Evolutionary conservation across 169 alveolate genomes (phyloP).

Genomic region (Plasmodium vinckei): DNA sequence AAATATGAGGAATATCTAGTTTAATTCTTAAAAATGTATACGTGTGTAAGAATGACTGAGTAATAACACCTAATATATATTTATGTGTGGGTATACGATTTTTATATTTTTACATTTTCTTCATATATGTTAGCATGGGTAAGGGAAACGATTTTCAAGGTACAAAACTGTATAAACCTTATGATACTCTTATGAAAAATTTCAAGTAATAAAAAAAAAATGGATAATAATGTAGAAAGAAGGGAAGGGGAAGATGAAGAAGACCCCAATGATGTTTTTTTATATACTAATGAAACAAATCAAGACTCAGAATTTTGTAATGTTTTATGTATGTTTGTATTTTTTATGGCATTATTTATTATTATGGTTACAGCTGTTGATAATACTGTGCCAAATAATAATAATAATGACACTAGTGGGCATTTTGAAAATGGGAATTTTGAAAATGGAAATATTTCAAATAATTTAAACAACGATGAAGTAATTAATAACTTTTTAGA

Average conservation of each 20-base stretch:
- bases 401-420: not conserved
- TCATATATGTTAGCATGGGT: too few species aligned
- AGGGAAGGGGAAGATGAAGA: slow-evolving; percentile 40
- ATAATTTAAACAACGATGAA: not conserved
- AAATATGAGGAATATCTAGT: too few species aligned
- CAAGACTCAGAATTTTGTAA: slow-evolving; percentile 55
- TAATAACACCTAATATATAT: too few species aligned
- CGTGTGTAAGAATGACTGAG: too few species aligned
- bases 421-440: not conserved
- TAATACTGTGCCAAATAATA: slow-evolving; percentile 4
- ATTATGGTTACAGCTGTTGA: slow-evolving; percentile 44
- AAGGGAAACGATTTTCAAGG: too few species aligned
- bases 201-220: not conserved
- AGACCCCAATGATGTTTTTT: slow-evolving; percentile 28
- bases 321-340: slow-evolving; percentile 40
- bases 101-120: too few species aligned
- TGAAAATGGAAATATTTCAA: not conserved
- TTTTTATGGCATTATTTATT: slow-evolving; percentile 48
- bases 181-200: too few species aligned
- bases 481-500: slow-evolving; percentile 23
- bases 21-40: too few species aligned
- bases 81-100: too few species aligned
- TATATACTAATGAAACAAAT: slow-evolving; percentile 24
- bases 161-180: too few species aligned
- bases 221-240: not conserved